These are phyloP conservation scores for Diplodia scrobiculata DNA, from an alignment of 2,329 filamentous ascomycete species.

Conservation along the genomic window DNA sequence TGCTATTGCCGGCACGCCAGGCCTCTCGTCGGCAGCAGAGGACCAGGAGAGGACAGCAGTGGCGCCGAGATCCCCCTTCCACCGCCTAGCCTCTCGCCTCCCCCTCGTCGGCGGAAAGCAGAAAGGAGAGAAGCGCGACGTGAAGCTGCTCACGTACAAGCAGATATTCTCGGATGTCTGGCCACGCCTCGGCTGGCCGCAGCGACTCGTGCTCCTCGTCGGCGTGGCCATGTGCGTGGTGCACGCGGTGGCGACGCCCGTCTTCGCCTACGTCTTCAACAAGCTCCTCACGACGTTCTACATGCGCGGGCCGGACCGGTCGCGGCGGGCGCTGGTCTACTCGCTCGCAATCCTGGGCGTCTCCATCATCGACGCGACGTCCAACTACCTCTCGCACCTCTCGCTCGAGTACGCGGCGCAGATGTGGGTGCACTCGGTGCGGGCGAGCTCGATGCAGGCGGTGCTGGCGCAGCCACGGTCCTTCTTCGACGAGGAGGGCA, in stretches of 20 bases:
- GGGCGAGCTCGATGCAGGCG: conserved; percentile 66
- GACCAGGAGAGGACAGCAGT: background rate
- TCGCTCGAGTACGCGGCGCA: conserved; percentile 72
- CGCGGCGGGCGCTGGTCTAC: conserved; percentile 62
- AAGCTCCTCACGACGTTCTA: conserved; percentile 73
- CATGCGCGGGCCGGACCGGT: conserved; percentile 47
- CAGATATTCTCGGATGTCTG: conserved; percentile 70
- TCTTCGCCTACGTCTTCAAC: conserved; percentile 76
- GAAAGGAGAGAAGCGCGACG: background rate
- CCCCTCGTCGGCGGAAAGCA: background rate
- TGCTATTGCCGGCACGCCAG: background rate
- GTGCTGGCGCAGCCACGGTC: conserved; percentile 73
- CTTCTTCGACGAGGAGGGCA: conserved; percentile 74
- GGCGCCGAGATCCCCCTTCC: background rate
- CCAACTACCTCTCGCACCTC: conserved; percentile 68
- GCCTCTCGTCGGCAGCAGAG: background rate
- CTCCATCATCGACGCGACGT: conserved; percentile 65
- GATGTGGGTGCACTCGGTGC: conserved; percentile 73
- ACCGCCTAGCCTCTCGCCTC: background rate
- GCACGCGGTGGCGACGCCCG: conserved; percentile 68
- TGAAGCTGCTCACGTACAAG: conserved; percentile 43
- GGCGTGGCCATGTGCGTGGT: conserved; percentile 65
- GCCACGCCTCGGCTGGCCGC: conserved; percentile 59
- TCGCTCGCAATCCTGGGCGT: conserved; percentile 69
- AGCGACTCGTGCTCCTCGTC: conserved; percentile 59